A percentile compares a stretch with the other conserved stretches of the same genome.
Conservation (phyloP, 192 early-diverging fungal genomes). For the Rhizoclosmatium globosum region DNA sequence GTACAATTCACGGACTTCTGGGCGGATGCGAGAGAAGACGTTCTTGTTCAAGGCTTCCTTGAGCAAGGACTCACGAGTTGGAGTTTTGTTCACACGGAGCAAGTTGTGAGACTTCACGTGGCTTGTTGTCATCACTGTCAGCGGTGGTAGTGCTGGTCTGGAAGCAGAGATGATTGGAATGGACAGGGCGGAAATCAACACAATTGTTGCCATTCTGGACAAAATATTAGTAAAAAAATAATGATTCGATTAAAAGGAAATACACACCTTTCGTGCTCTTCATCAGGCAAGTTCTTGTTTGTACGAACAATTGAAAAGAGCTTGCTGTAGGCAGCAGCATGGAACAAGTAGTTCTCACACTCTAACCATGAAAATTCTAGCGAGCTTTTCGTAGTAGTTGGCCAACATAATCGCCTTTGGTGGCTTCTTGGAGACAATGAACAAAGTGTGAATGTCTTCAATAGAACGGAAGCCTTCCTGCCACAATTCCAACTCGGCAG, state of each 20-base stretch:
- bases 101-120: conserved; percentile 84
- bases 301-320: conserved; percentile 73
- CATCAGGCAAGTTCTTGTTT: conserved; percentile 82
- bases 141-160: conserved; percentile 73
- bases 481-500: conserved; percentile 97
- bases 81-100: conserved; percentile 82
- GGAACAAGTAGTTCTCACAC: conserved; percentile 98
- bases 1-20: conserved; percentile 92
- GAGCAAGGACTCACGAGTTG: conserved; percentile 89
- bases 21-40: conserved; percentile 84
- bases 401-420: conserved; percentile 96
- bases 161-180: conserved; percentile 94
- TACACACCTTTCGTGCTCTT: conserved; percentile 74
- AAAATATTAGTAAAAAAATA: conserved; percentile 5
- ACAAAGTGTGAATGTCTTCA: conserved; percentile 96
- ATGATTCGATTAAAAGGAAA: neutral
- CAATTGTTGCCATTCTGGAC: conserved; percentile 84
- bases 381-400: conserved; percentile 98
- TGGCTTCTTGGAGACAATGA: conserved; percentile 83
- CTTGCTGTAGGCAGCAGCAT: conserved; percentile 96
- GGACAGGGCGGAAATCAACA: conserved; percentile 92
- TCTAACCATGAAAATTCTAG: conserved; percentile 95
- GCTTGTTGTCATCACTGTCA: conserved; percentile 78
- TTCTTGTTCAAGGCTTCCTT: conserved; percentile 87
- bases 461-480: conserved; percentile 97